Base-by-base conservation (phyloP, 768 basidiomycete genomes). In the Hygrophorus russula region DNA sequence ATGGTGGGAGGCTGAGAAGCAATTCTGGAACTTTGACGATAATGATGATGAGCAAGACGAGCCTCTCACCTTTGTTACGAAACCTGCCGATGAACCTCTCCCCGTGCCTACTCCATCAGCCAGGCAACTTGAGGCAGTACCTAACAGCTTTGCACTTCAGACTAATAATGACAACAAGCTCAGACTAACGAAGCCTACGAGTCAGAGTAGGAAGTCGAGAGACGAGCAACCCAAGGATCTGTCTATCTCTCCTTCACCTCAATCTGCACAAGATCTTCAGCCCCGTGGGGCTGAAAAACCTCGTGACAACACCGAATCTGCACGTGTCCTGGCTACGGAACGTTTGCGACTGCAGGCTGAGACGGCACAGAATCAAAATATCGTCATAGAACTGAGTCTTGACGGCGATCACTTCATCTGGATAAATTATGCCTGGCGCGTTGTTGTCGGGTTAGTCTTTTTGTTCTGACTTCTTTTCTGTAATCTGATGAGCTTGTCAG, bases 1-100 rank as follows among this genome's bases (percentile, higher is more conserved):
- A 57, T 99, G 96, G 94, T 97, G 92, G 91, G 93, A 96, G 62
- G 96, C 96, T 9, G 94, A 98, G 68, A 93, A 93, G 56, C 90
- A 93, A 52, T 99, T 99, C 62, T 99, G 96, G 96, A 96, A 96
- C 56, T 98, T 97, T 58, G 87, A 93, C 56, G 88, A 90, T 56
- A 82, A 85, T 48, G 85, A 86, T 36, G 82, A 88, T 46, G 90
- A 91, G 53, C 80, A 85, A 57, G 84, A 89, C 44, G 94, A 97
- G 51, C 89, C 90, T 1, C 66, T 98, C 39, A 78, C 82, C 51
- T 98, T 98, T 56, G 90, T 98, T 44, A 82, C 91, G 59, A 96
- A 94, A 59, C 83, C 94, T 0, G 76, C 74, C 14, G 82, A 81
- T 30, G 86, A 88, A 27, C 63, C 53, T 31, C 53, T 51, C 12